phyloP scores from a whole-genome alignment of 2,329 filamentous ascomycete species.

The Magnaporthales sp. region DNA sequence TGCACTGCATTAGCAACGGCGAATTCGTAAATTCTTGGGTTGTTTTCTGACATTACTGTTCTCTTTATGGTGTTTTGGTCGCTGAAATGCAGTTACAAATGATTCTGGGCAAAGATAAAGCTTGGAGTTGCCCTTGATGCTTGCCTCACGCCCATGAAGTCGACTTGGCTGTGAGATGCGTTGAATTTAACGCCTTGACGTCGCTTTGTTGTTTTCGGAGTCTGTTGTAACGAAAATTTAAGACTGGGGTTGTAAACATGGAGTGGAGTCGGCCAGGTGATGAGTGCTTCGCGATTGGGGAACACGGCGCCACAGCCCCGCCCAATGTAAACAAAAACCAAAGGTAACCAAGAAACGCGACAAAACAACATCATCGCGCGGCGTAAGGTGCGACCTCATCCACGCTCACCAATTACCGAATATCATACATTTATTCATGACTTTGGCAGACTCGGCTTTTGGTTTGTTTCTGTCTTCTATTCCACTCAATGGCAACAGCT shows the following conservation, averaged over 20 bases:
- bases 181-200: not conserved
- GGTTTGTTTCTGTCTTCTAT: not conserved
- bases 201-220: not conserved
- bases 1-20: not conserved
- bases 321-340: conserved; percentile 1
- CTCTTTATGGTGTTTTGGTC: too few relatives aligned
- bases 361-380: conserved; percentile 1
- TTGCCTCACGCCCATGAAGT: not conserved
- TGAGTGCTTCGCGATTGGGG: not conserved
- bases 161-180: not conserved
- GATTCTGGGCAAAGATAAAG: too few relatives aligned
- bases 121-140: not conserved
- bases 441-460: not conserved
- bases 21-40: not conserved
- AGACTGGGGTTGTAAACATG: not conserved
- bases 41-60: not conserved
- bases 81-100: too few relatives aligned
- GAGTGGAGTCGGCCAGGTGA: not conserved
- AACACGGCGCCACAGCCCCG: not conserved
- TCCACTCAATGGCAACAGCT: not conserved
- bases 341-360: not conserved
- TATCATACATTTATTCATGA: not conserved
- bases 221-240: not conserved
- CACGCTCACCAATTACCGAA: not conserved
- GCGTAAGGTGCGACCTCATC: not conserved